Evolutionary conservation across 2,329 filamentous ascomycete genomes (phyloP), one percentile per base, ranked within the genome.

Genomic region (Bretziella fagacearum): DNA sequence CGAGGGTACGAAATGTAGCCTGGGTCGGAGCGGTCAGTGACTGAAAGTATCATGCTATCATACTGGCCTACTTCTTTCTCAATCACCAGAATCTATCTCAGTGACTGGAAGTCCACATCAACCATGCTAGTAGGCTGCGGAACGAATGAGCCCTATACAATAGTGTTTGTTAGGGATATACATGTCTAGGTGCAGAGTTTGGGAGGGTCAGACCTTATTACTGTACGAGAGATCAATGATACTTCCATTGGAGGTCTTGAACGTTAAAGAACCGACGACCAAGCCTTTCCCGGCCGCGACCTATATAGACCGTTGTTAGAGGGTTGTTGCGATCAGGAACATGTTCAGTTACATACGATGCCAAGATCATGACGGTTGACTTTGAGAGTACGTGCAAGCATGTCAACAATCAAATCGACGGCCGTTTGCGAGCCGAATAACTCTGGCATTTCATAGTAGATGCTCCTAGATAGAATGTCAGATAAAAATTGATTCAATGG

Each of bases 401-500:
- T 78, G 55, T 91, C 81, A 0, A 91, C 73, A 39, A 84, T 74
- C 25, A 69, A 67, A 57, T 91, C 79, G 0, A 91, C 81, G 11
- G 74, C 66, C 13, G 61, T 57, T 58, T 91, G 84, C 43, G 67
- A 77, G 17, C 69, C 67, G 56, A 91, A 93, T 0, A 93, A 64
- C 7, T 76, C 70, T 3, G 79, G 74, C 53, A 86, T 71, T 54
- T 83, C 76, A 57, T 93, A 93, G 59, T 79, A 93, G 3, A 93
- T 77, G 55, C 84, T 82, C 52, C 84, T 89, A 22, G 11, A 5
- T 20, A 7, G 6, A 44, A 22, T 41, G 3, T 6, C 11, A 6
- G 20, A 17, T 39, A 42, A 23, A 15, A n/a, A 26, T 27, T 29
- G 22, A 22, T 15, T 36, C 6, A 13, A 27, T 6, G n/a, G n/a